phyloP scores from a whole-genome alignment of 345 rosid species.

The Bruguiera gymnorhiza region DNA sequence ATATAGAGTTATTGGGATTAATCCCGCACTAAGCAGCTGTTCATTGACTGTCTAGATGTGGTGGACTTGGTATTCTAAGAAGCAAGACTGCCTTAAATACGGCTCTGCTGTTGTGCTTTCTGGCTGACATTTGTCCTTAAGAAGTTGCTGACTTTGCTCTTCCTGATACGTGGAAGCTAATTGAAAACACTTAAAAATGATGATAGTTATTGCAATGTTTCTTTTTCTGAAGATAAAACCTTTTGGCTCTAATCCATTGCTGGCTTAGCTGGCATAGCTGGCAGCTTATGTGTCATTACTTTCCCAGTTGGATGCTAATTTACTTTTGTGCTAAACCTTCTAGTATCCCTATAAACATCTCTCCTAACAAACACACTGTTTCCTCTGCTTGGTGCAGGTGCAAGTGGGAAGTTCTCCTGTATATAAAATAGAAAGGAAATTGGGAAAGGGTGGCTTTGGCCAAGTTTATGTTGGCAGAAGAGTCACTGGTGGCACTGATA shows the following conservation, averaged over 20 bases:
- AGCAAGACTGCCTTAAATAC: neutral
- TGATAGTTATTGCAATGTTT: neutral
- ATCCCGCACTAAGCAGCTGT: neutral
- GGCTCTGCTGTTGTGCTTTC: neutral
- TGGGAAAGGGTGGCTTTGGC: slow-evolving; percentile 38
- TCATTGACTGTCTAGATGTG: neutral
- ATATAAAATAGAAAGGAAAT: slow-evolving; percentile 32
- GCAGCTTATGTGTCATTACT: neutral
- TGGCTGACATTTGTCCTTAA: neutral
- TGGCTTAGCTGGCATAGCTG: neutral
- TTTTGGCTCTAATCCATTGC: neutral
- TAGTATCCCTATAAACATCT: neutral
- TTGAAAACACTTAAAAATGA: neutral
- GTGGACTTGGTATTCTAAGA: neutral
- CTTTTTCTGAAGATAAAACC: neutral
- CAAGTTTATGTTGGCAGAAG: slow-evolving; percentile 37
- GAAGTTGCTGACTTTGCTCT: neutral
- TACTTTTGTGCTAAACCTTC: neutral
- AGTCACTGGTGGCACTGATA: slow-evolving; percentile 24
- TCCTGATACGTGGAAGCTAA: neutral
- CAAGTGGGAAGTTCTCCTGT: slow-evolving; percentile 30
- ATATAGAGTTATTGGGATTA: neutral
- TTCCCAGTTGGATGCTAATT: neutral
- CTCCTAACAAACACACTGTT: neutral
- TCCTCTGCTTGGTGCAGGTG: slow-evolving; percentile 10